Evolutionary conservation across 257 asterid genomes (phyloP), one percentile per base, ranked within the genome.

Genomic region (Paraleonurus japonicus): DNA sequence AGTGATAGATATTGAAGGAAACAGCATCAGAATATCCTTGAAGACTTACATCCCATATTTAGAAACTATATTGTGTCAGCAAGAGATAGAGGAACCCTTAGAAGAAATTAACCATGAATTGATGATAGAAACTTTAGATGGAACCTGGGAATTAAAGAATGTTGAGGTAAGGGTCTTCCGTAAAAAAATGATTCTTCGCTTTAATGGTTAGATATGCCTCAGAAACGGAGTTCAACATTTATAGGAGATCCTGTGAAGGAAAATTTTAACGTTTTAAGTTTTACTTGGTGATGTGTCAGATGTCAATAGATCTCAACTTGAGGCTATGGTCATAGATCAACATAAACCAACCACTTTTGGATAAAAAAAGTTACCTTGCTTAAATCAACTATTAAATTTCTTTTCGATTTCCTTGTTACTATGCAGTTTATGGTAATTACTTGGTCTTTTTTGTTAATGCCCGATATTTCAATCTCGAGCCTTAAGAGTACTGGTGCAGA

Each of bases 51-150:
- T 90, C 27, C 96, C 96, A 19, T 80, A 73, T 77, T 63, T 83
- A 61, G 95, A 85, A 54, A 76, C 78, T 78, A 78, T 81, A 59
- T 62, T 80, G 79, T 79, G 70, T 72, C 82, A 77, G 87, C 94
- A 90, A 79, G 79, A 80, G 27, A 81, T 84, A 17, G 90, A 86
- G 70, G 88, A 80, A 70, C 89, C 90, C 51, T 72, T 79, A 75
- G 97, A 87, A 75, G 97, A 87, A 71, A 80, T 85, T 81, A 80
- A 87, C 79, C 96, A 90, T 70, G 97, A 89, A 59, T 70, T 93
- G 86, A 83, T 76, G 41, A 79, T 93, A 23, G 95, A 90, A 79
- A 83, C 88, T 63, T 73, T 75, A 23, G 89, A 86, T 65, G 92
- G 88, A 73, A 82, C 89, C 65, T 79, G 80, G 87, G 98, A 89